These are phyloP conservation scores for Chaetomium cochliodes DNA, from an alignment of 495 filamentous ascomycete species.

Conservation along the genomic window DNA sequence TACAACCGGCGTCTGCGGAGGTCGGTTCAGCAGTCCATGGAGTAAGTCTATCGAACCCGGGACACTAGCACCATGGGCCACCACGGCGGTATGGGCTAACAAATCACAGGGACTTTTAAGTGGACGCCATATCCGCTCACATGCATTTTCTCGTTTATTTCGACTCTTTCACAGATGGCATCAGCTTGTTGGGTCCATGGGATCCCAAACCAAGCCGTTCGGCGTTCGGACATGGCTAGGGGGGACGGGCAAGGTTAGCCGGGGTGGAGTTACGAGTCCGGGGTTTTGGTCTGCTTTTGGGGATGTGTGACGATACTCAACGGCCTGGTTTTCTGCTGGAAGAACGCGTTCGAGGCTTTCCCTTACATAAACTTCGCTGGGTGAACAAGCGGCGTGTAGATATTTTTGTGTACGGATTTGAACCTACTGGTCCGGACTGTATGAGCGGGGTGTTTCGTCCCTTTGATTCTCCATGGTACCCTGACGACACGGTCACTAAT, in stretches of 20 bases:
- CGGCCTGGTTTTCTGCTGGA: neutral
- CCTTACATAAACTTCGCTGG: neutral
- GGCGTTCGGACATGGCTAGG: constrained; percentile 19
- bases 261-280: constrained; percentile 14
- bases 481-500: neutral
- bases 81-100: neutral
- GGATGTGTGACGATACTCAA: constrained; percentile 6
- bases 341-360: neutral
- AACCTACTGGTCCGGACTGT: too few species aligned
- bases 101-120: constrained; percentile 21
- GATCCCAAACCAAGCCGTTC: constrained; percentile 10
- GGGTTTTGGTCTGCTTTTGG: constrained; percentile 5
- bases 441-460: neutral
- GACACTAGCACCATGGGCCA: too few species aligned
- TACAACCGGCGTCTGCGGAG: constrained; percentile 79
- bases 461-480: neutral
- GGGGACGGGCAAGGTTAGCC: neutral
- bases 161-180: constrained; percentile 10
- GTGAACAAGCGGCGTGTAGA: constrained; percentile 2
- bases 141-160: neutral
- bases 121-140: neutral
- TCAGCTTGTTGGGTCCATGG: constrained; percentile 6
- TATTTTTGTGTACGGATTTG: neutral
- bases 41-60: constrained; percentile 35
- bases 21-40: constrained; percentile 56